phyloP scores from a whole-genome alignment of 352 stramenopile species.

The Ophiocytium majus region DNA sequence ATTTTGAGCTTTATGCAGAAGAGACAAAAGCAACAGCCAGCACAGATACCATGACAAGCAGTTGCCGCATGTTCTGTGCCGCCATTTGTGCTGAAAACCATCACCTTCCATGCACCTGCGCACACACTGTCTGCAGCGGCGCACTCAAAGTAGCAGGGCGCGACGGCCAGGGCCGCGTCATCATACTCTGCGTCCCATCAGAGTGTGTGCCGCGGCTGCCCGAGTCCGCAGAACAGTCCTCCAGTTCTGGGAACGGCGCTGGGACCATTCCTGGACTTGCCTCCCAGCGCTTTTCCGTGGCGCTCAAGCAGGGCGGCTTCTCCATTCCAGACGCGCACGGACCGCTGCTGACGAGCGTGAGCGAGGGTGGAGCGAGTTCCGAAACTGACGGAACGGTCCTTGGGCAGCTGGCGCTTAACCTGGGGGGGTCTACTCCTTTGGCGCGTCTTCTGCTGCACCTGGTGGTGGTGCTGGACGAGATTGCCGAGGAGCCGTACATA shows the following conservation, averaged over 20 bases:
- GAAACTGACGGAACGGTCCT: background rate
- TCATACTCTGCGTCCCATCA: background rate
- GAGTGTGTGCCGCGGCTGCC: background rate
- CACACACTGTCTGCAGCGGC: no score
- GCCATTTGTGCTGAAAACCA: no score
- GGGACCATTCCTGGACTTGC: background rate
- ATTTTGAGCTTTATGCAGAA: no score
- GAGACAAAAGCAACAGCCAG: no score
- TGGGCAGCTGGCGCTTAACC: background rate
- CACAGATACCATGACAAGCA: no score
- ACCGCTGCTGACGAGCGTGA: background rate
- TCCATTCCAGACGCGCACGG: background rate
- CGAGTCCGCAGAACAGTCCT: background rate
- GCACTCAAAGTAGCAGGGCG: background rate
- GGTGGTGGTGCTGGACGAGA: constrained; percentile 24
- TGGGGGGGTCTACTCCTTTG: constrained; percentile 24
- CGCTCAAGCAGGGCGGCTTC: background rate
- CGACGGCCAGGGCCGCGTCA: background rate
- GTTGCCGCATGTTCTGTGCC: no score
- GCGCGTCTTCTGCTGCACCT: constrained; percentile 34
- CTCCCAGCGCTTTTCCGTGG: background rate
- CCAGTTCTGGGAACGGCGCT: background rate
- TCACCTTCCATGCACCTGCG: no score
- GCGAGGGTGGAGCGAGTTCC: background rate
- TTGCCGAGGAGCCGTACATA: constrained; percentile 14